These are phyloP conservation scores for Reutealis trisperma DNA, from an alignment of 345 rosid species.

Conservation along the genomic window DNA sequence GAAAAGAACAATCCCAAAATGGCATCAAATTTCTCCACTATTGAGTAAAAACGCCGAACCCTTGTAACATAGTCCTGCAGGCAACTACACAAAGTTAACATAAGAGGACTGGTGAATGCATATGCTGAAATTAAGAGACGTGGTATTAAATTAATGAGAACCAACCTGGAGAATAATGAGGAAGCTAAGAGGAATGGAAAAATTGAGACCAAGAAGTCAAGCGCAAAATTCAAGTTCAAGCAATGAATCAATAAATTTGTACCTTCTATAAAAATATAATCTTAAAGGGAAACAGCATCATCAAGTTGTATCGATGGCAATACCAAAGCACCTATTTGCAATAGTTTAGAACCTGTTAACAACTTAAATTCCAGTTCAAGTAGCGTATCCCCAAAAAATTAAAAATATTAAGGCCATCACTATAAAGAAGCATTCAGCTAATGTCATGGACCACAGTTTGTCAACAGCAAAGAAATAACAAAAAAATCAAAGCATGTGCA, in stretches of 20 bases:
- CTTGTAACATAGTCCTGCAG: conserved; percentile 67
- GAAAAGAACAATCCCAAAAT: conserved; percentile 37
- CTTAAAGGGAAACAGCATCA: conserved; percentile 70
- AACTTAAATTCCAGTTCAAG: conserved; percentile 42
- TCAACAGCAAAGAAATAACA: neutral
- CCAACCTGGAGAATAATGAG: conserved; percentile 42
- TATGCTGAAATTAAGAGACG: conserved; percentile 36
- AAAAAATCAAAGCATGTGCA: neutral
- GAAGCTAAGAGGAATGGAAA: conserved; percentile 13
- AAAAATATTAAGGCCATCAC: conserved; percentile 5
- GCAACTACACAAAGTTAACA: conserved; percentile 71
- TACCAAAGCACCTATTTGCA: conserved; percentile 72
- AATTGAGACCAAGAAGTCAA: conserved; percentile 15
- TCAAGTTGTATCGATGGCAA: conserved; percentile 68
- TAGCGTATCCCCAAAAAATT: conserved; percentile 32
- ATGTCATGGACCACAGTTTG: conserved; percentile 20
- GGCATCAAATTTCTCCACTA: conserved; percentile 51
- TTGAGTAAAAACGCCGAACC: conserved; percentile 56
- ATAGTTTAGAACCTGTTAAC: conserved; percentile 68
- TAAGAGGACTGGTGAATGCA: conserved; percentile 38
- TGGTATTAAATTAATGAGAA: conserved; percentile 41
- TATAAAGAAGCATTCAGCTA: conserved; percentile 21
- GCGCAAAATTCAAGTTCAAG: conserved; percentile 30
- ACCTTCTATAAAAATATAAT: conserved; percentile 66
- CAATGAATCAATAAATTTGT: conserved; percentile 35